Evolutionary conservation across 2,329 filamentous ascomycete species (phyloP).

Genomic region (Leptographium galeiforme): DNA sequence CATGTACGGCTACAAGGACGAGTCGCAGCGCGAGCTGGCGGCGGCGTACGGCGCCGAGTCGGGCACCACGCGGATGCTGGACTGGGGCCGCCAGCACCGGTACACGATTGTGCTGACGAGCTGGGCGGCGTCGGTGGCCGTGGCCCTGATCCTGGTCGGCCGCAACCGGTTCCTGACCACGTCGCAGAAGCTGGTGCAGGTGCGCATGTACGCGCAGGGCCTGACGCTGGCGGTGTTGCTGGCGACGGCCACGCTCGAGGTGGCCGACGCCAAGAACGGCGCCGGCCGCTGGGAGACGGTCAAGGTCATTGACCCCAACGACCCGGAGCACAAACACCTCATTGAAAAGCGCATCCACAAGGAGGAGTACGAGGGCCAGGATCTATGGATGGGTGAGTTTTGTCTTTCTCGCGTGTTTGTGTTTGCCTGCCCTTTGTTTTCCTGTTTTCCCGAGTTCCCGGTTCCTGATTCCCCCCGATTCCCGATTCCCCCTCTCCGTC

Average conservation of each 20-base stretch:
- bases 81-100: slow-evolving; percentile 67
- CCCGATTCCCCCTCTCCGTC: too few relatives aligned
- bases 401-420: neutral
- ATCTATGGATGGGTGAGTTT: slow-evolving; percentile 74
- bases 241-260: slow-evolving; percentile 71
- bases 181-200: slow-evolving; percentile 83
- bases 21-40: slow-evolving; percentile 40
- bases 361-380: slow-evolving; percentile 76
- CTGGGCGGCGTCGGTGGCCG: slow-evolving; percentile 70
- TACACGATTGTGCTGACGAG: slow-evolving; percentile 74
- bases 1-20: slow-evolving; percentile 51
- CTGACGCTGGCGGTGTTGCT: slow-evolving; percentile 75
- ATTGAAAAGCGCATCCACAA: slow-evolving; percentile 83
- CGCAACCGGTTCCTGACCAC: slow-evolving; percentile 62
- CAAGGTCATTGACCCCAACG: slow-evolving; percentile 64
- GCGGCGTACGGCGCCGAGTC: slow-evolving; percentile 43
- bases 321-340: slow-evolving; percentile 68
- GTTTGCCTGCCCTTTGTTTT: neutral
- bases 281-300: slow-evolving; percentile 74
- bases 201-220: slow-evolving; percentile 85
- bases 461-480: neutral
- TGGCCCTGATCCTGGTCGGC: slow-evolving; percentile 62
- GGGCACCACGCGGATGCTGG: slow-evolving; percentile 45
- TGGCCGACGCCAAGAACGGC: slow-evolving; percentile 60
- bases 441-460: neutral